Percentiles rank a stretch among this genome's conserved stretches.
Conservation (phyloP, 805 yeast species). For the Candida saitoana region DNA sequence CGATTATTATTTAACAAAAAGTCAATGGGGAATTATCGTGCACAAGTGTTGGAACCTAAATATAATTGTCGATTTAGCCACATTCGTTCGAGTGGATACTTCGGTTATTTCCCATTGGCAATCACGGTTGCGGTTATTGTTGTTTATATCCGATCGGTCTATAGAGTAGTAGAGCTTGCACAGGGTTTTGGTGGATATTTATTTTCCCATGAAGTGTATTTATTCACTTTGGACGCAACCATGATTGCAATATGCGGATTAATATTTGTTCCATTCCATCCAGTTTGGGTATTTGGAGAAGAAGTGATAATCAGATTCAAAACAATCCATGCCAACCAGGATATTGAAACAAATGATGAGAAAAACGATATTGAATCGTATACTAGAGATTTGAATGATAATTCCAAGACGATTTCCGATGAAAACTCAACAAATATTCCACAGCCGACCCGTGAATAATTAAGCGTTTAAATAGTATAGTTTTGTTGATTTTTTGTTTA, state of each 20-base stretch:
- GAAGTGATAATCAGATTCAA: slow-evolving; percentile 25
- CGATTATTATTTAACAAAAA: slow-evolving; percentile 24
- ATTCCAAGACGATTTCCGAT: background rate
- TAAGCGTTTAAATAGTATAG: too few species aligned
- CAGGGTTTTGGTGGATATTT: slow-evolving; percentile 37
- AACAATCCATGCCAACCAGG: slow-evolving; percentile 16
- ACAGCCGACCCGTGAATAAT: too few species aligned
- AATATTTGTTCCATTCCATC: slow-evolving; percentile 37
- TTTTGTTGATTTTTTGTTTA: too few species aligned
- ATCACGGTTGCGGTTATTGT: slow-evolving; percentile 28
- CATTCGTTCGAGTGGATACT: slow-evolving; percentile 24
- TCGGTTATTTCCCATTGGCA: slow-evolving; percentile 31
- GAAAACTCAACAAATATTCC: too few species aligned
- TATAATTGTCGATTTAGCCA: slow-evolving; percentile 25
- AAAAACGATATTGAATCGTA: background rate
- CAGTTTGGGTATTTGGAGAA: slow-evolving; percentile 31
- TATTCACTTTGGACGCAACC: slow-evolving; percentile 36
- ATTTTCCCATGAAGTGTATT: slow-evolving; percentile 31
- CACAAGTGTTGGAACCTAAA: slow-evolving; percentile 21
- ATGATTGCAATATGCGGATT: slow-evolving; percentile 36
- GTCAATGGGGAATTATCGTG: slow-evolving; percentile 20
- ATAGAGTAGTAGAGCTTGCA: slow-evolving; percentile 38
- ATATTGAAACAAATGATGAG: slow-evolving; percentile 11
- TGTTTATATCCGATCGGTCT: slow-evolving; percentile 34
- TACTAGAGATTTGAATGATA: background rate